phyloP scores from a whole-genome alignment of 345 rosid genomes.

The Melastoma malabathricum region DNA sequence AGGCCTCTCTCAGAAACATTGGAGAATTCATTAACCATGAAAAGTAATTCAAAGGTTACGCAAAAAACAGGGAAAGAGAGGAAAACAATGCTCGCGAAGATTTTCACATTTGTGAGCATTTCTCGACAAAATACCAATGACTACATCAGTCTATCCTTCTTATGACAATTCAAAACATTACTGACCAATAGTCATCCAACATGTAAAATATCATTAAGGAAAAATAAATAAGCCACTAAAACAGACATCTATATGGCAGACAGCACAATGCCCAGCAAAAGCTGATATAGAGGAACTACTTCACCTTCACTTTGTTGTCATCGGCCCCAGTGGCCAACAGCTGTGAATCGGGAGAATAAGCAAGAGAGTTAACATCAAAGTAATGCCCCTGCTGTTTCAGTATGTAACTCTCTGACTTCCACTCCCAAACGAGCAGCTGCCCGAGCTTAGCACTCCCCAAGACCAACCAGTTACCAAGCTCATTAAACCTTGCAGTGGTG shows the following conservation, averaged over 20 bases:
- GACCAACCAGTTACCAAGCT: constrained; percentile 84
- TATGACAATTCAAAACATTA: too few relatives aligned
- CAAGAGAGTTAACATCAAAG: constrained; percentile 78
- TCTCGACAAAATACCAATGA: too few relatives aligned
- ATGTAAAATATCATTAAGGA: too few relatives aligned
- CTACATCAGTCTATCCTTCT: too few relatives aligned
- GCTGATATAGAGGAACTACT: not conserved
- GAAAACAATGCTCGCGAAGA: not conserved
- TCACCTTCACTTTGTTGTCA: constrained; percentile 96
- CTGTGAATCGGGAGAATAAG: constrained; percentile 89
- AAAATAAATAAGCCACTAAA: too few relatives aligned
- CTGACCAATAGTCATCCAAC: too few relatives aligned
- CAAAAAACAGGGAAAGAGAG: not conserved
- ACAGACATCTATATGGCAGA: too few relatives aligned
- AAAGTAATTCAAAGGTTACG: too few relatives aligned
- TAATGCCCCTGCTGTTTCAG: constrained; percentile 98
- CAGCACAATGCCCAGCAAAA: too few relatives aligned
- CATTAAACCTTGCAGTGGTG: constrained; percentile 75
- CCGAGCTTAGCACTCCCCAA: constrained; percentile 93
- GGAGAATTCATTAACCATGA: too few relatives aligned
- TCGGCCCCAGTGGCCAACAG: constrained; percentile 94
- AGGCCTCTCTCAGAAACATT: not conserved
- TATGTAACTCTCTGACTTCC: constrained; percentile 90
- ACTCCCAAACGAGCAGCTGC: constrained; percentile 95
- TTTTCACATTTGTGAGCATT: not conserved